Base-by-base conservation (phyloP, 768 basidiomycete genomes). In the Glaciozyma antarctica region DNA sequence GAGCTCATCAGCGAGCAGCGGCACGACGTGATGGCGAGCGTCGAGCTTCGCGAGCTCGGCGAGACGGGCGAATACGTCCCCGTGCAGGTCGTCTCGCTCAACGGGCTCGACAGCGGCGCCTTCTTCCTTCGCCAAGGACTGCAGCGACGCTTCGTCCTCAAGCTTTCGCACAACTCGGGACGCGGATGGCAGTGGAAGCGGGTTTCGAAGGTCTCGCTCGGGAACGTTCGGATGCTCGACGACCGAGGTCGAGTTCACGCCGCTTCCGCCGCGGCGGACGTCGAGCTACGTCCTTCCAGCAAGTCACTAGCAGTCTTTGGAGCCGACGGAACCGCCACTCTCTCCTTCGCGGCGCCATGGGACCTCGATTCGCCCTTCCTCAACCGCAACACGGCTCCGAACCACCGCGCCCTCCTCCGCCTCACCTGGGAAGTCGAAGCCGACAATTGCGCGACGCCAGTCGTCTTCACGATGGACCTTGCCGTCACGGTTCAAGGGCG, bases 121-220 rank as follows among this genome's bases (percentile, higher is more conserved):
- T 94, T 95, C 77, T 84, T 83, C 64, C 80, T 98, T 24, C 92
- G 89, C 72, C 95, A 99, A 78, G 95, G 95, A 32, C 78, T 97
- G 30, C 95, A 99, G 75, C 82, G 95, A 26, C 84, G 88, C 17
- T 77, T 99, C 58, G 78, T 82, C 44, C 76, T 99, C 63, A 83
- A 82, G 0, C 79, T 98, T 41, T 85, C 84, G 21, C 94, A 89
- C 59, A 87, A 90, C 73, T 94, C 94, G 17, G 94, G 94, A 1
- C 83, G 82, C 49, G 87, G 93, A 69, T 81, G 97, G 60, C 88
- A 88, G 1, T 97, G 92, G 93, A 81, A 82, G 28, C 85, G 86
- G 66, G 79, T 95, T 47, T 83, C 83, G 2, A 85, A 84, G 72
- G 80, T 93, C 59, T 83, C 84, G 45, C 77, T 93, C 21, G 90